Conservation (phyloP, 2,329 filamentous ascomycete species). For the Apiospora hydei region DNA sequence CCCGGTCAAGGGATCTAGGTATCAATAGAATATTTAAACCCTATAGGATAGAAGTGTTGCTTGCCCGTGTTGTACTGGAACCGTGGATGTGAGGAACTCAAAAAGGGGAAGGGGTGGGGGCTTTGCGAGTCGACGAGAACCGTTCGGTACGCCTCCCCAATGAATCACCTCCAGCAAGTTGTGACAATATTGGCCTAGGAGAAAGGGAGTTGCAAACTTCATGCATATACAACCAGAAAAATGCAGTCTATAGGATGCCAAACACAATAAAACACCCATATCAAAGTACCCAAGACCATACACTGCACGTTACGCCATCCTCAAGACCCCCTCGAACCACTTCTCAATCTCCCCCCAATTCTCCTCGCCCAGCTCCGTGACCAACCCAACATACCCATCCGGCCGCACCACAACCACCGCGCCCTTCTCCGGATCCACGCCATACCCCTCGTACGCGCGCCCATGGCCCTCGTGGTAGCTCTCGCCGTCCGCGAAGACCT, state of each 20-base stretch:
- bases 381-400: slow-evolving; percentile 68
- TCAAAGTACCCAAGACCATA: not conserved
- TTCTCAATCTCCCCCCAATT: slow-evolving; percentile 33
- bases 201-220: not conserved
- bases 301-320: not conserved
- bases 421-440: slow-evolving; percentile 61
- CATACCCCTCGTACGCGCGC: slow-evolving; percentile 62
- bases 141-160: not conserved
- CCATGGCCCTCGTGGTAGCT: slow-evolving; percentile 62
- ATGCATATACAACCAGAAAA: not conserved
- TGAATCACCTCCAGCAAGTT: not conserved
- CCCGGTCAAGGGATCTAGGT: not conserved
- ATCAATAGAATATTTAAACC: too few species aligned
- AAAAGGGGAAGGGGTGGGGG: not conserved
- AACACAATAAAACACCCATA: not conserved
- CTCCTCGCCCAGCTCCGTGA: slow-evolving; percentile 44
- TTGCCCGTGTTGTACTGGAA: not conserved
- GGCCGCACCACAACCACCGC: slow-evolving; percentile 68
- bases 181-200: not conserved
- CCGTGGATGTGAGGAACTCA: not conserved
- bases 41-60: not conserved
- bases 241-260: not conserved
- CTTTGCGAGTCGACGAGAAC: not conserved
- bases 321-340: slow-evolving; percentile 34
- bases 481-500: slow-evolving; percentile 62